Percentiles rank a stretch among this genome's conserved stretches.
Evolutionary conservation across 2,329 filamentous ascomycete species (phyloP).

Genomic region (Fusarium lyarnte): DNA sequence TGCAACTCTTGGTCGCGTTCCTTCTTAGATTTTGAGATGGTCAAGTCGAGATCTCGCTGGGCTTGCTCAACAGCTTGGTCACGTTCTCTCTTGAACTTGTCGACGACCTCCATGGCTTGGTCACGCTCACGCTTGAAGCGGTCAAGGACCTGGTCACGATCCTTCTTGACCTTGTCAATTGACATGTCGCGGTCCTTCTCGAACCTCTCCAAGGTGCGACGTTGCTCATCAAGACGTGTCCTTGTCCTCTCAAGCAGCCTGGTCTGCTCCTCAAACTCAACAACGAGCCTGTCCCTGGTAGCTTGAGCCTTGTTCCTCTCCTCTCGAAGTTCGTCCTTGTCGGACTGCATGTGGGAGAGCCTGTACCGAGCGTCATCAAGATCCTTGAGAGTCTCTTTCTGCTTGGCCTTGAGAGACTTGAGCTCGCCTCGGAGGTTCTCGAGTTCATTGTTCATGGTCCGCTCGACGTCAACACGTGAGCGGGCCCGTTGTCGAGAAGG

Average conservation of each 20-base stretch:
- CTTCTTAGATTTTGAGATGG: slow-evolving; percentile 26
- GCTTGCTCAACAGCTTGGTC: slow-evolving; percentile 31
- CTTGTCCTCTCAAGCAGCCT: slow-evolving; percentile 27
- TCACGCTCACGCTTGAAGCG: slow-evolving; percentile 34
- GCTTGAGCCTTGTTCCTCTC: slow-evolving; percentile 40
- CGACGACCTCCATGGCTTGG: slow-evolving; percentile 25
- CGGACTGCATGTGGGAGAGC: slow-evolving; percentile 37
- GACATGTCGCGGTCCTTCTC: slow-evolving; percentile 33
- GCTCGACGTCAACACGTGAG: slow-evolving; percentile 36
- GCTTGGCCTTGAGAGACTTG: slow-evolving; percentile 32
- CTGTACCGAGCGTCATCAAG: slow-evolving; percentile 38
- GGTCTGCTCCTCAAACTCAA: slow-evolving; percentile 33
- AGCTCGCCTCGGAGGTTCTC: slow-evolving; percentile 39
- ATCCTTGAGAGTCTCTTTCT: slow-evolving; percentile 37
- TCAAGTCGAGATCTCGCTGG: slow-evolving; percentile 30
- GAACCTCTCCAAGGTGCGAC: slow-evolving; percentile 31
- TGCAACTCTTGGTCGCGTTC: slow-evolving; percentile 29
- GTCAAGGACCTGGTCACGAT: slow-evolving; percentile 27
- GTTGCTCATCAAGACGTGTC: slow-evolving; percentile 33
- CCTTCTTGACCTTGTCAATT: slow-evolving; percentile 32
- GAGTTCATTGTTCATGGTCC: slow-evolving; percentile 32
- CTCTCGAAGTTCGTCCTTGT: slow-evolving; percentile 40
- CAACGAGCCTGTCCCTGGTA: slow-evolving; percentile 32
- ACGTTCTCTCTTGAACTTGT: slow-evolving; percentile 35
- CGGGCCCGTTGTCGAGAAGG: slow-evolving; percentile 26